Evolutionary conservation across 139 green algal genomes (phyloP).

Genomic region (Volvox africanus): DNA sequence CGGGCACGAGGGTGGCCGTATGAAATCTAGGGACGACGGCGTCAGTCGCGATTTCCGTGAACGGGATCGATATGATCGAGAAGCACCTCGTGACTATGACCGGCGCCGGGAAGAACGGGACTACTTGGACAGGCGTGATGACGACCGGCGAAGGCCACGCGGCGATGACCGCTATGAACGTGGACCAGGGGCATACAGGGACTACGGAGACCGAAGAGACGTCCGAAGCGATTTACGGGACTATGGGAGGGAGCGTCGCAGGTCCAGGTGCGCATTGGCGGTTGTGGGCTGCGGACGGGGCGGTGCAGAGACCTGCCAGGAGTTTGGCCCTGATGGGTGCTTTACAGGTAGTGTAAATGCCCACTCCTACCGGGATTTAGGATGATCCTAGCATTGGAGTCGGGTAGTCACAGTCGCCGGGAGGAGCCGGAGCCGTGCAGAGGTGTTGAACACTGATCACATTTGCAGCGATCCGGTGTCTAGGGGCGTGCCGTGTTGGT

Average conservation of each 20-base stretch:
- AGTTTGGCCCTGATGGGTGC: too few species aligned
- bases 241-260: neutral
- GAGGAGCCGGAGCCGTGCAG: too few species aligned
- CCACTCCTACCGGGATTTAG: too few species aligned
- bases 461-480: too few species aligned
- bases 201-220: neutral
- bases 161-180: slow-evolving; percentile 25
- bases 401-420: too few species aligned
- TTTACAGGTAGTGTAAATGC: too few species aligned
- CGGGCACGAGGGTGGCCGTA: neutral
- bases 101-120: slow-evolving; percentile 7
- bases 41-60: neutral
- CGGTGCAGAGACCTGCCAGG: too few species aligned
- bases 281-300: too few species aligned
- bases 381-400: too few species aligned
- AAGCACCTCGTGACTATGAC: slow-evolving; percentile 9
- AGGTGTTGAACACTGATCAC: too few species aligned
- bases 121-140: neutral
- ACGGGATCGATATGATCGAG: neutral
- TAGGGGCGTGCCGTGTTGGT: too few species aligned
- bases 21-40: slow-evolving; percentile 2
- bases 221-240: neutral
- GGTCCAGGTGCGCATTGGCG: neutral
- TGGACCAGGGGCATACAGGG: neutral
- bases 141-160: slow-evolving; percentile 3